phyloP scores from a whole-genome alignment of 345 rosid species.

The Mallotus nudiflorus region DNA sequence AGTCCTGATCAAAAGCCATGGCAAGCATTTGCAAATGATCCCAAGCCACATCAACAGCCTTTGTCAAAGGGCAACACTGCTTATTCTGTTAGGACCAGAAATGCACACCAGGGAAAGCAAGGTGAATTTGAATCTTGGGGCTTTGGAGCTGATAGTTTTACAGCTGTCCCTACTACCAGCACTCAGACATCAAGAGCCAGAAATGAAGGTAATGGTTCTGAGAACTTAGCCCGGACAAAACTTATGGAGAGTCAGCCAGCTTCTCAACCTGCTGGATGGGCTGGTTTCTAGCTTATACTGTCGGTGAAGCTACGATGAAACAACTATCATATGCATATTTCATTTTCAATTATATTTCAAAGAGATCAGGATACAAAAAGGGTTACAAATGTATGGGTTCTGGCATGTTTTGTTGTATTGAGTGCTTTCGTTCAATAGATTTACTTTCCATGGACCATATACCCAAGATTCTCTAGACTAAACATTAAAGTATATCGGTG shows the following conservation, averaged over 20 bases:
- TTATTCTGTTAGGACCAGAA: conserved; percentile 57
- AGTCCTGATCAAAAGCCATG: conserved; percentile 58
- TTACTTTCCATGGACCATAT: conserved; percentile 10
- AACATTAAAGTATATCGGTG: neutral
- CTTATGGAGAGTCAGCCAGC: conserved; percentile 47
- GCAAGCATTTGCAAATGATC: conserved; percentile 75
- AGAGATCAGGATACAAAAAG: neutral
- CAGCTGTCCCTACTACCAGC: conserved; percentile 46
- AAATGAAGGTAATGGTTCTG: conserved; percentile 53
- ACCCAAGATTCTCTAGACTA: neutral
- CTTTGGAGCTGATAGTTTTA: conserved; percentile 74
- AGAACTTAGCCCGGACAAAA: conserved; percentile 44
- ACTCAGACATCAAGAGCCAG: conserved; percentile 34
- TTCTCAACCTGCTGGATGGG: conserved; percentile 94
- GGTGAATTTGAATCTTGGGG: conserved; percentile 70
- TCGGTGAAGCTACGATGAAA: conserved; percentile 1
- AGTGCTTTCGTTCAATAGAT: conserved; percentile 10
- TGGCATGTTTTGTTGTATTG: conserved; percentile 14
- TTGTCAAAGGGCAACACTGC: conserved; percentile 36
- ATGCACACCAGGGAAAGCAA: conserved; percentile 46
- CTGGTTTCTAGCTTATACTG: conserved; percentile 66
- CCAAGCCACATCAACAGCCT: conserved; percentile 45
- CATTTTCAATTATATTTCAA: neutral
- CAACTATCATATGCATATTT: neutral
- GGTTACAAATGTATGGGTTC: conserved; percentile 5